Base-by-base conservation (phyloP, 306 rosid species). In the Sicyos baderoa region DNA sequence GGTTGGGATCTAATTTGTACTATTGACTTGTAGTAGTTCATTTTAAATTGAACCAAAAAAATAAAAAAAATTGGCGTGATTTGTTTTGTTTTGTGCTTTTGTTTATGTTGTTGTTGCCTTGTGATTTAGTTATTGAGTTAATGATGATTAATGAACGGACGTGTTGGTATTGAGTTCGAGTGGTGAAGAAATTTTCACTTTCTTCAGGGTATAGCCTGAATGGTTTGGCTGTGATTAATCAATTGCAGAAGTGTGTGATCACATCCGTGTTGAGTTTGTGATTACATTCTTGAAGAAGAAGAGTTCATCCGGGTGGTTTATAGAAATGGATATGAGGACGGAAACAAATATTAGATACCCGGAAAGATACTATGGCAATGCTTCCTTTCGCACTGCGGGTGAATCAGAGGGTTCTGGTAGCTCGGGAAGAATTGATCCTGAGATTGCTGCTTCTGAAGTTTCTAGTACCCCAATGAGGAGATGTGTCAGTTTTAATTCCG, bases 371-470 rank as follows among this genome's bases (percentile, higher is more conserved):
- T 80, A 74, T 73, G 76, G 84, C 66, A 76, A 82, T 10, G 82
- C 79, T 74, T 83, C 86, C 4, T 47, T 79, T 14, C 85, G 70
- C 69, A 78, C 75, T 35, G 42, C 42, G 9, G 90, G 88, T 74
- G 92, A 88, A 77, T 90, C 84, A 15, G 96, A 90, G 79, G 93
- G 88, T 0, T 87, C 95, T 6, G 95, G 95, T 57, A 84, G 88
- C 79, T 88, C 97, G 0, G 97, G 95, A 35, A 54, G 84, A 57
- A 63, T 86, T 10, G 95, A 88, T 53, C 56, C 91, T 9, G 95
- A 87, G 74, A 73, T 87, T 25, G 83, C 88, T 0, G 87, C 84
- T 55, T 90, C 95, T 0, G 95, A 90, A 83, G 84, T 84, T 75
- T 88, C 97, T 0, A 77, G 79, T 74, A 64, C 80, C 17, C 92